These are phyloP conservation scores for Suillus variegatus DNA, from an alignment of 768 basidiomycete genomes.

Conservation along the genomic window DNA sequence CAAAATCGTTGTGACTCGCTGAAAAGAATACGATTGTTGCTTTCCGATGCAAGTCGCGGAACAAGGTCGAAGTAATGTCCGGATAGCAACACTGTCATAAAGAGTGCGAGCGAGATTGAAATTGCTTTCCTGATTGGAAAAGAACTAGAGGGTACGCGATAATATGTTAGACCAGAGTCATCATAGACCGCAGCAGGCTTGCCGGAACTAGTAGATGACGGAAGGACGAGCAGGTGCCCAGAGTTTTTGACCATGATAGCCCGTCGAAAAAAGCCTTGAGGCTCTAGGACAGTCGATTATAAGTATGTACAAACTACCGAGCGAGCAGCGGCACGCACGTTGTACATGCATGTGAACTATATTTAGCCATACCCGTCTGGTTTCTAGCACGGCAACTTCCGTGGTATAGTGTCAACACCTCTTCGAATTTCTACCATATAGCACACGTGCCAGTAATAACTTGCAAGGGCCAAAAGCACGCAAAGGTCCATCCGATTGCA, in stretches of 20 bases:
- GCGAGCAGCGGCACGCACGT: neutral
- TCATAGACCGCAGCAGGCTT: neutral
- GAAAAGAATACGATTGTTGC: neutral
- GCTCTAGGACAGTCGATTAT: neutral
- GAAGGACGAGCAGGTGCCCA: neutral
- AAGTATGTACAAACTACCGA: neutral
- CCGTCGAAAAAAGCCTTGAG: neutral
- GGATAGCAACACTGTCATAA: neutral
- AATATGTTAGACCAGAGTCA: no score
- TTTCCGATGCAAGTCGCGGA: neutral
- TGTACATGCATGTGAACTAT: no score
- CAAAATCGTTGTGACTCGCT: neutral
- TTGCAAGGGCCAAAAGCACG: no score
- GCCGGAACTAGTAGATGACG: neutral
- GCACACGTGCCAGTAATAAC: no score
- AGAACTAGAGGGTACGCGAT: neutral
- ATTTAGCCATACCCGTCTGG: no score
- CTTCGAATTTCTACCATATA: no score
- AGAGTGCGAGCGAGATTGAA: neutral
- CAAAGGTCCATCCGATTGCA: no score
- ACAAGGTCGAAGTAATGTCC: neutral
- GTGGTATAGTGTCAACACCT: no score
- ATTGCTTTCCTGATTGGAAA: neutral
- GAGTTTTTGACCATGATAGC: neutral
- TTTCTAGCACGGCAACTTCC: no score